Evolutionary conservation across 441 rosid species (phyloP).

Genomic region (Melianthus villosus): DNA sequence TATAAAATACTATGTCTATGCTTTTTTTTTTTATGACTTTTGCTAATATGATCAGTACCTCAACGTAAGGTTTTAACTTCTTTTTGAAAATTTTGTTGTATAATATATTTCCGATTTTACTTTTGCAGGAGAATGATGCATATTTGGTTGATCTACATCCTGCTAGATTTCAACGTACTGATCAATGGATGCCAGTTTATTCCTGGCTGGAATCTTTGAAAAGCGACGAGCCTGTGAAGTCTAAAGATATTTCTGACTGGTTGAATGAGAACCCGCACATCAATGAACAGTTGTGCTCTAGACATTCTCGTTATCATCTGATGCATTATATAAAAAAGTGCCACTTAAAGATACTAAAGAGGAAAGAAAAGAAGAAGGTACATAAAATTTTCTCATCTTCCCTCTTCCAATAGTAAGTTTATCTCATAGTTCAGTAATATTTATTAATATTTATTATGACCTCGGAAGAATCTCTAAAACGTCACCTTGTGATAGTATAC

Average conservation of each 20-base stretch:
- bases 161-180: conserved; percentile 80
- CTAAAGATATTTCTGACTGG: conserved; percentile 80
- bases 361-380: conserved; percentile 66
- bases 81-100: neutral
- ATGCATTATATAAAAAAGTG: conserved; percentile 89
- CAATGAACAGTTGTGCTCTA: conserved; percentile 52
- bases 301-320: conserved; percentile 80
- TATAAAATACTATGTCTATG: neutral
- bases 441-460: no score
- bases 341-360: conserved; percentile 79
- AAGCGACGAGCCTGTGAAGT: conserved; percentile 62
- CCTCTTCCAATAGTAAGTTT: neutral
- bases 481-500: no score
- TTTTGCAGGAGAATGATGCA: conserved; percentile 25
- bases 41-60: neutral
- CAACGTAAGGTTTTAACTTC: neutral
- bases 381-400: neutral
- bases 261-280: conserved; percentile 45
- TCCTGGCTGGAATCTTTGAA: conserved; percentile 76
- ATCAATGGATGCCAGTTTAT: conserved; percentile 80
- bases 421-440: no score
- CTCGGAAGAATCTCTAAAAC: no score
- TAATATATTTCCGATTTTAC: no score
- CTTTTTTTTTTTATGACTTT: neutral
- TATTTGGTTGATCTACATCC: conserved; percentile 31